Evolutionary conservation across 768 basidiomycete species (phyloP).

Genomic region (Psilocybe cyanescens): DNA sequence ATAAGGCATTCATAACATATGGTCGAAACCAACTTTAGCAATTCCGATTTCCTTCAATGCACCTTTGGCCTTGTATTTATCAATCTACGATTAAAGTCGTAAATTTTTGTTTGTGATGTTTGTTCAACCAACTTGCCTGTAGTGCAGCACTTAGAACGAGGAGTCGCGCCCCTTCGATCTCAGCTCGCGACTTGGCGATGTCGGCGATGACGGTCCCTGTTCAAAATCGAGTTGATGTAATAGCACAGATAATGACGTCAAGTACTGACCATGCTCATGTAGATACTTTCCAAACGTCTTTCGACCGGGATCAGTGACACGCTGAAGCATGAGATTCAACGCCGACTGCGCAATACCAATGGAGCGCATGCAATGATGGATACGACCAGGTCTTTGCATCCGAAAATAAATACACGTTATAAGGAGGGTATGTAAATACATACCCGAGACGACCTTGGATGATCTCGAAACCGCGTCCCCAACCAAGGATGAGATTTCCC

Average conservation of each 20-base stretch:
- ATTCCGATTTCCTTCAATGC: slow-evolving; percentile 98
- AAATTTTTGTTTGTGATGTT: not conserved
- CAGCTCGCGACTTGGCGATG: slow-evolving; percentile 90
- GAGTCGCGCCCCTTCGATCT: slow-evolving; percentile 87
- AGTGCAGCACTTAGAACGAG: slow-evolving; percentile 92
- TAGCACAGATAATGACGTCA: not conserved
- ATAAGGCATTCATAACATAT: not conserved
- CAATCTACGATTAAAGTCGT: slow-evolving; percentile 58
- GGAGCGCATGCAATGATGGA: slow-evolving; percentile 98
- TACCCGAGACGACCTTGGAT: slow-evolving; percentile 96
- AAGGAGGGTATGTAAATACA: slow-evolving; percentile 17
- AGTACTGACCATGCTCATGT: slow-evolving; percentile 78
- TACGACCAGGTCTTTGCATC: slow-evolving; percentile 78
- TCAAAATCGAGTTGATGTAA: not conserved
- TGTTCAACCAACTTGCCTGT: slow-evolving; percentile 49
- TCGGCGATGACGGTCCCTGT: slow-evolving; percentile 87
- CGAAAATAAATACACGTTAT: not conserved
- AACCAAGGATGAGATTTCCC: slow-evolving; percentile 83
- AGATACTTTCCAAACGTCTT: slow-evolving; percentile 96
- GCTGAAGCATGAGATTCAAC: slow-evolving; percentile 84
- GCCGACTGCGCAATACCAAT: slow-evolving; percentile 88
- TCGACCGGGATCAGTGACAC: slow-evolving; percentile 89
- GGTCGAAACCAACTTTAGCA: slow-evolving; percentile 72
- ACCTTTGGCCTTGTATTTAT: slow-evolving; percentile 89
- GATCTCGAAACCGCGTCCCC: slow-evolving; percentile 97